phyloP scores from a whole-genome alignment of 495 filamentous ascomycete genomes.

The Tuber melanosporum region DNA sequence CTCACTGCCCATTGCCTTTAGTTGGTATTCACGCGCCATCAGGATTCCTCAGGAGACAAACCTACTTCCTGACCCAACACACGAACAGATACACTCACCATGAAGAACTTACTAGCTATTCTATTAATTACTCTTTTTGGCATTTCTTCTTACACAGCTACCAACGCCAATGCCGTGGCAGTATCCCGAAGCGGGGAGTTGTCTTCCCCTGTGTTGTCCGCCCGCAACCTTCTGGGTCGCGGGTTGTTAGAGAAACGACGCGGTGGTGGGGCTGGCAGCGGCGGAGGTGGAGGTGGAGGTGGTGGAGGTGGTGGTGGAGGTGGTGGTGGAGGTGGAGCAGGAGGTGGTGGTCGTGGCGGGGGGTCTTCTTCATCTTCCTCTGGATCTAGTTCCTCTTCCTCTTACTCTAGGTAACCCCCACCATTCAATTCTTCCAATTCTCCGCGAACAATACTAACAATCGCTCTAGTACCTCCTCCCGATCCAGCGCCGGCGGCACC shows the following conservation, averaged over 20 bases:
- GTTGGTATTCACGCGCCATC: background rate
- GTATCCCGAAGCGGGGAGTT: background rate
- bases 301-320: constrained; percentile 16
- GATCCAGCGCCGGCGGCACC: constrained; percentile 56
- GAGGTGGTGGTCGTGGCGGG: background rate
- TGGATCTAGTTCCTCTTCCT: background rate
- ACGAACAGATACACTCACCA: background rate
- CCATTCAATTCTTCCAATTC: background rate
- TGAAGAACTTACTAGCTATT: background rate
- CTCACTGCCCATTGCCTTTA: background rate
- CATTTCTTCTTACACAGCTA: background rate
- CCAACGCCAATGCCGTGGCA: background rate
- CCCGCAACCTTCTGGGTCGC: background rate
- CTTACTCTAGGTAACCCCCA: background rate
- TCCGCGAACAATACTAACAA: background rate
- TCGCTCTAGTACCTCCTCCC: constrained; percentile 22
- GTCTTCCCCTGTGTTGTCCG: background rate
- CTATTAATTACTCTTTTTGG: background rate
- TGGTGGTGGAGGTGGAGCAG: background rate
- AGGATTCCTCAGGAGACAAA: background rate
- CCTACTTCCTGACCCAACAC: background rate
- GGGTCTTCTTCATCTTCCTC: background rate
- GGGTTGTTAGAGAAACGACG: constrained; percentile 18
- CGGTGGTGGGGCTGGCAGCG: constrained; percentile 24
- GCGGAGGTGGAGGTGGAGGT: constrained; percentile 11